These are phyloP conservation scores for Globisporangium cystogenes DNA, from an alignment of 352 stramenopile genomes.

Conservation along the genomic window DNA sequence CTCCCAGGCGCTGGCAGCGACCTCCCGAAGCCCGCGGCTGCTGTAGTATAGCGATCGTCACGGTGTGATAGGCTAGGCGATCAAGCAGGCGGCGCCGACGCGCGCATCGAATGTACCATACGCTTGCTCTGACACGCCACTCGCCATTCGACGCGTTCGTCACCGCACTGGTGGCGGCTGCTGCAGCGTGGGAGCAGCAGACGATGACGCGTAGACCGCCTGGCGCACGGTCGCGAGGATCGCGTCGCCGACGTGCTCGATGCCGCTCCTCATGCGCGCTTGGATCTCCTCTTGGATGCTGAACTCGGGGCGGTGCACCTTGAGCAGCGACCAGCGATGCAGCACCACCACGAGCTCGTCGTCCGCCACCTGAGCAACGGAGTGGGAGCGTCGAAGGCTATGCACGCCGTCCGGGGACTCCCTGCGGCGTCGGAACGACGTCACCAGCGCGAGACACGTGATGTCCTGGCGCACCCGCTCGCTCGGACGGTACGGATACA, in stretches of 20 bases:
- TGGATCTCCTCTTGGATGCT: conserved; percentile 8
- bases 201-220: conserved; percentile 2
- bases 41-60: not conserved
- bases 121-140: too few species aligned
- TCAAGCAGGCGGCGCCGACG: too few species aligned
- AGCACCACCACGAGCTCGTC: conserved; percentile 15
- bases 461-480: conserved; percentile 15
- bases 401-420: too few species aligned
- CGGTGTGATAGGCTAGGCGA: not conserved
- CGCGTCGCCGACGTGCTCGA: conserved; percentile 11
- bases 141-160: not conserved
- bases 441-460: conserved; percentile 11
- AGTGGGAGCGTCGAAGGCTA: too few species aligned
- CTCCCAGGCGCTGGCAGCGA: not conserved
- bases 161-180: not conserved
- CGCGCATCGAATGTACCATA: not conserved
- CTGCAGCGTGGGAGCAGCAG: not conserved
- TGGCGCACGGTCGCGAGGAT: conserved; percentile 9
- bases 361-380: conserved; percentile 2
- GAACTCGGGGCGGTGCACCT: conserved; percentile 6
- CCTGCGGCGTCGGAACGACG: conserved; percentile 8
- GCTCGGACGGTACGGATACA: conserved; percentile 10
- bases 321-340: conserved; percentile 13
- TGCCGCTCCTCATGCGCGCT: conserved; percentile 4
- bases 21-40: not conserved